phyloP scores from a whole-genome alignment of 2,329 filamentous ascomycete genomes.

The Dryadomyces sulphureus region DNA sequence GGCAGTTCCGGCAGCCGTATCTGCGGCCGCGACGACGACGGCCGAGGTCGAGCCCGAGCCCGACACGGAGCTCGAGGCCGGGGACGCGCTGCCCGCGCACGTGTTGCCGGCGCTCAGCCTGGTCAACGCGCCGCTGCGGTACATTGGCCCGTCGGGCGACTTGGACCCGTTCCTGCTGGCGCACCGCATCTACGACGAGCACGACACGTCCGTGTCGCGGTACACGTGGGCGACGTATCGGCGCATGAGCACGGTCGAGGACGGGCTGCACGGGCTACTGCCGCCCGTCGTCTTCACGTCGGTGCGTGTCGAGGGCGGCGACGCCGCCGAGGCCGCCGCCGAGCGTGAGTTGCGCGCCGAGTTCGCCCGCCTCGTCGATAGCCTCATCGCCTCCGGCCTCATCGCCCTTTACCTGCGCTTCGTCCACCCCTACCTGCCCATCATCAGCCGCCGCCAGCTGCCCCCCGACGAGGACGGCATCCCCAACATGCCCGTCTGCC shows the following conservation, averaged over 20 bases:
- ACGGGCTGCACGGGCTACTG: neutral
- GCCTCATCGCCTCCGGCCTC: neutral
- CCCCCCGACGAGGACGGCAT: neutral
- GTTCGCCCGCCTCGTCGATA: neutral
- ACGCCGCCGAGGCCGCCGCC: neutral
- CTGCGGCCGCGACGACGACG: neutral
- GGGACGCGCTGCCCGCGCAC: too few relatives aligned
- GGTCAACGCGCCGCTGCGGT: neutral
- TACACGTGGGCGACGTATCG: conserved; percentile 1
- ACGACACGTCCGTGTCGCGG: neutral
- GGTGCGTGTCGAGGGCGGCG: neutral
- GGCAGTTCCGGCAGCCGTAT: too few relatives aligned
- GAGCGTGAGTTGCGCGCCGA: neutral
- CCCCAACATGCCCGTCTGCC: neutral
- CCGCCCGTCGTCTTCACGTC: neutral
- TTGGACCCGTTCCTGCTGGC: conserved; percentile 3
- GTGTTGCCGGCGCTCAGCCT: too few relatives aligned
- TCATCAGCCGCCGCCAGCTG: conserved; percentile 2
- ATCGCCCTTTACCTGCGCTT: conserved; percentile 1
- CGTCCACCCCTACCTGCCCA: neutral
- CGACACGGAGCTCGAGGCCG: neutral
- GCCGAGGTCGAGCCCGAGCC: neutral
- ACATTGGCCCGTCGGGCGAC: conserved; percentile 2
- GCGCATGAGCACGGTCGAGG: neutral
- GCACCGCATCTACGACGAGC: neutral